A percentile compares a stretch with the other conserved stretches of the same genome.
phyloP scores from a whole-genome alignment of 495 filamentous ascomycete species.

The Lasiosphaeria ovina region DNA sequence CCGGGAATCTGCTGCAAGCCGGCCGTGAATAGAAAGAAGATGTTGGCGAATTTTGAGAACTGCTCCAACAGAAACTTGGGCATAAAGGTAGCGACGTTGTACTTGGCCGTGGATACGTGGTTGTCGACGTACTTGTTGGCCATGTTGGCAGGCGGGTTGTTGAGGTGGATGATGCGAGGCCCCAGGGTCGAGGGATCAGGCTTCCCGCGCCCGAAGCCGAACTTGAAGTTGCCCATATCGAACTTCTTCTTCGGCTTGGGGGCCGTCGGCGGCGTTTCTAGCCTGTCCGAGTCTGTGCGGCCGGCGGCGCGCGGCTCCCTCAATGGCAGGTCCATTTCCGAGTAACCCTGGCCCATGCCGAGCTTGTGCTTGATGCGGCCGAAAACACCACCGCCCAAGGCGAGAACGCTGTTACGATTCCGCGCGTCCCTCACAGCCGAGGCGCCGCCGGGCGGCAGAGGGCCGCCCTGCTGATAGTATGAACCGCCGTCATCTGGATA shows the following conservation, averaged over 20 bases:
- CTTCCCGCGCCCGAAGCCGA: conserved; percentile 85
- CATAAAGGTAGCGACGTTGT: conserved; percentile 91
- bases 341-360: conserved; percentile 89
- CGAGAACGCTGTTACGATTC: conserved; percentile 82
- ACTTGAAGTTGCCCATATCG: conserved; percentile 77
- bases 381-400: conserved; percentile 80
- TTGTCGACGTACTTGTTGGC: conserved; percentile 90
- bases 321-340: conserved; percentile 95
- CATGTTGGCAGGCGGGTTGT: conserved; percentile 92
- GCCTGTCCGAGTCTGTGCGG: conserved; percentile 30
- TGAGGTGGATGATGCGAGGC: conserved; percentile 90
- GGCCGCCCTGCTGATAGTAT: conserved; percentile 61
- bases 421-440: conserved; percentile 49
- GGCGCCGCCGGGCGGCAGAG: conserved; percentile 41
- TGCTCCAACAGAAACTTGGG: conserved; percentile 99
- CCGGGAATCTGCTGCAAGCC: conserved; percentile 92
- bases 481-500: conserved; percentile 73
- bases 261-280: conserved; percentile 27
- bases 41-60: conserved; percentile 98
- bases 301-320: conserved; percentile 63
- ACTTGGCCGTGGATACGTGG: conserved; percentile 96
- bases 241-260: conserved; percentile 56
- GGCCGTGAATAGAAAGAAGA: conserved; percentile 99
- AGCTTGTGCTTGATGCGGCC: conserved; percentile 86
- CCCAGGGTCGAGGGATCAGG: conserved; percentile 86